Base-by-base conservation (phyloP, 1,139 yeast genomes). In the Zygoascus hellenicus region DNA sequence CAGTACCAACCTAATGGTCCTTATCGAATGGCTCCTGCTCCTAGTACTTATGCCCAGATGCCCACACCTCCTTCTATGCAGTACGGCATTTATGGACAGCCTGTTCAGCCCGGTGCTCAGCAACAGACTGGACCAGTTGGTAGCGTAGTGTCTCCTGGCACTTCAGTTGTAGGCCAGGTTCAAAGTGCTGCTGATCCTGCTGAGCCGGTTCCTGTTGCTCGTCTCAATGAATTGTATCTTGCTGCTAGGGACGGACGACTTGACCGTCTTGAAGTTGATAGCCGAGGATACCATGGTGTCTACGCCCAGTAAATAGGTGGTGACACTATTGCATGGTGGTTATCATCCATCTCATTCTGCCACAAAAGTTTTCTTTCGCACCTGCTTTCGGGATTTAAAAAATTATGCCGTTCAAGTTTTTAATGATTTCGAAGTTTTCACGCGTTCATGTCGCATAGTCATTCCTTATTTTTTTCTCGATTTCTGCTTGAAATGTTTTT, bases 161-260 rank as follows among this genome's bases (percentile, higher is more conserved):
- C 49, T 50, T 10, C 56, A 40, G 36, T 43, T 31, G 30, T 41
- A 22, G 33, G 38, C 19, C 37, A 38, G 15, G 32, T 42, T 30
- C 35, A 16, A 32, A 15, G 31, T 26, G 44, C 38, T 30, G 38
- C 42, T 2, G 42, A 43, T 33, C 41, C 49, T 9, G 30, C 36
- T 16, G 70, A 67, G 39, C 69, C 71, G 6, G 63, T 66, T 16
- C 68, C 70, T 15, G 68, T 67, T 30, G 69, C 68, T 17, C 55
- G 76, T 48, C 70, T 79, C 56, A 73, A 73, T 51, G 75, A 73
- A 57, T 59, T 72, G 43, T 72, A 72, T 53, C 55, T 70, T 38
- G 76, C 76, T 42, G 75, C 76, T 10, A 66, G 74, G 44, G 76
- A 73, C 51, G 77, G 76, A 9, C 69, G 76, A 46, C 57, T 72